Percentiles rank a stretch among this genome's conserved stretches.
Conservation (phyloP, 345 rosid species). For the Nasturtium officinale region DNA sequence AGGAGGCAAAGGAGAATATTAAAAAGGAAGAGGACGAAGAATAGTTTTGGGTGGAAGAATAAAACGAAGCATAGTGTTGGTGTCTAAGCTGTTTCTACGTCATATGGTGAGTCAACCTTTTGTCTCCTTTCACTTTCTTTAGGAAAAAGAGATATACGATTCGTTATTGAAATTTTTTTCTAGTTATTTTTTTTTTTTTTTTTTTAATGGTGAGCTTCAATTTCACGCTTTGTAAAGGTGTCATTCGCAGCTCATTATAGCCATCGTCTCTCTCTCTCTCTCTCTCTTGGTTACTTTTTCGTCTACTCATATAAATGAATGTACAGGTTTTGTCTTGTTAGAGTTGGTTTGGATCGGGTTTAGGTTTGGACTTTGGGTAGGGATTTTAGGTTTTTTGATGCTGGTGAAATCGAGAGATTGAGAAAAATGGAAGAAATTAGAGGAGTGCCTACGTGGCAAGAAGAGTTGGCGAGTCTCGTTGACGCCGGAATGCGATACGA, state of each 20-base stretch:
- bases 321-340: constrained; percentile 1
- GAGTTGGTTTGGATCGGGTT: constrained; percentile 8
- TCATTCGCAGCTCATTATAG: constrained; percentile 35
- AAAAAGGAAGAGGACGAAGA: constrained; percentile 10
- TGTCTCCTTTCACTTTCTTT: constrained; percentile 26
- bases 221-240: constrained; percentile 60
- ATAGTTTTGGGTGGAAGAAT: constrained; percentile 19
- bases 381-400: constrained; percentile 21
- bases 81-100: constrained; percentile 44
- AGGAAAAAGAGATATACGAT: constrained; percentile 43
- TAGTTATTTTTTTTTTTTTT: too few species aligned
- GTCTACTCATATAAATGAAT: constrained; percentile 13
- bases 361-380: constrained; percentile 2
- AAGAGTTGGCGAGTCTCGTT: constrained; percentile 66
- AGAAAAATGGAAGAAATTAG: constrained; percentile 62
- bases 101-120: constrained; percentile 41
- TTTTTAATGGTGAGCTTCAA: constrained; percentile 44
- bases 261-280: constrained; percentile 12
- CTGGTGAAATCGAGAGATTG: constrained; percentile 23
- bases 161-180: constrained; percentile 40
- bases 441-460: constrained; percentile 66
- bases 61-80: constrained; percentile 16
- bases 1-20: constrained; percentile 26
- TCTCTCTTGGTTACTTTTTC: not conserved
- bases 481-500: constrained; percentile 54